Percentiles rank a stretch among this genome's conserved stretches.
These are phyloP conservation scores for Penicillium parvum DNA, from an alignment of 495 filamentous ascomycete genomes.

Conservation along the genomic window DNA sequence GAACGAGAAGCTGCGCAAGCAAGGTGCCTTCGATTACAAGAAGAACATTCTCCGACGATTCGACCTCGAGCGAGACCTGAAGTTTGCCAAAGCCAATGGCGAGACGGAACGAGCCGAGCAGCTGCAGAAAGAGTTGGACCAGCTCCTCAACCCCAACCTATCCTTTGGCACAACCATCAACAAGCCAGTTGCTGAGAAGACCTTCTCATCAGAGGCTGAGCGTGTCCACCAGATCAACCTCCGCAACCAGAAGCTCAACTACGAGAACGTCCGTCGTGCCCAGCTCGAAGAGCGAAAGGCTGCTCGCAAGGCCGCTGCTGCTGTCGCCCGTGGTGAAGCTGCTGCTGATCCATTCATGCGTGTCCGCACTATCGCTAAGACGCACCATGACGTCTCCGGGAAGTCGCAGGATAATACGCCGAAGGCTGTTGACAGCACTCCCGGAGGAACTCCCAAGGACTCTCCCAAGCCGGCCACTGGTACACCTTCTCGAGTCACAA, in stretches of 20 bases:
- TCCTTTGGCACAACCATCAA: conserved; percentile 60
- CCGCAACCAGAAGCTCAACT: conserved; percentile 73
- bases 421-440: conserved; percentile 33
- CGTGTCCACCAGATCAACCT: conserved; percentile 71
- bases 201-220: conserved; percentile 60
- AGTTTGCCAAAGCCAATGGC: conserved; percentile 58
- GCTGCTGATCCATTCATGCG: conserved; percentile 55
- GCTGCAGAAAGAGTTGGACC: conserved; percentile 63
- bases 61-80: conserved; percentile 54
- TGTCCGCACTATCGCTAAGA: conserved; percentile 57
- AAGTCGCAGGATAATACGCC: conserved; percentile 17
- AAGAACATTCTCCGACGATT: conserved; percentile 60
- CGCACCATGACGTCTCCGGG: conserved; percentile 53
- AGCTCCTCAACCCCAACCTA: conserved; percentile 61
- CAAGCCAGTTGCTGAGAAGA: conserved; percentile 40
- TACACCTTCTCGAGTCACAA: conserved; percentile 27
- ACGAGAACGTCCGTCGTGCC: conserved; percentile 76
- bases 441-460: conserved; percentile 44
- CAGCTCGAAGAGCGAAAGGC: conserved; percentile 72
- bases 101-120: conserved; percentile 56
- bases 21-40: conserved; percentile 57
- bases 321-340: conserved; percentile 51
- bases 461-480: conserved; percentile 40
- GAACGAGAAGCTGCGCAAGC: conserved; percentile 66
- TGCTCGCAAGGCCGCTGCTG: conserved; percentile 54